Conservation (phyloP, 139 green algal genomes). For the Chlamydomonas applanata region DNA sequence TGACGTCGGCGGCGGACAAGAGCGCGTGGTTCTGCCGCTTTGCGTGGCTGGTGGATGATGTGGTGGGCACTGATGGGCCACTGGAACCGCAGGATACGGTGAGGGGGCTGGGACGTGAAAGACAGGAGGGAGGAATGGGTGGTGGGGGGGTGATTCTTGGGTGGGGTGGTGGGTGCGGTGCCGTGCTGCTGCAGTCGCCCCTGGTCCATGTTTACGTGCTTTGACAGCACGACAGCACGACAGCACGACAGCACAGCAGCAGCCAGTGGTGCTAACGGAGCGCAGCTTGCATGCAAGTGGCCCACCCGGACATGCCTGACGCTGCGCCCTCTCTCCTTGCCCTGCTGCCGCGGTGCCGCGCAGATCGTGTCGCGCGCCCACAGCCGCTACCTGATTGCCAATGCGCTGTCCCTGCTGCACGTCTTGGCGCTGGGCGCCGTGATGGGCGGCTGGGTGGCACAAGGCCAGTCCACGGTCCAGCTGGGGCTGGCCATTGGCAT, state of each 20-base stretch:
- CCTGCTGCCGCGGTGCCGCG: background rate
- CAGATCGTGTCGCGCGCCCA: background rate
- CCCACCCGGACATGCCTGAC: too few relatives aligned
- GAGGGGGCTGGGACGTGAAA: too few relatives aligned
- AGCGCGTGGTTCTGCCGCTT: background rate
- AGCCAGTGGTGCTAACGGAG: too few relatives aligned
- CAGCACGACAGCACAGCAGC: too few relatives aligned
- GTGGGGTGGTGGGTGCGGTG: too few relatives aligned
- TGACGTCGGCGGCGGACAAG: background rate
- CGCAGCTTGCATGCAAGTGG: too few relatives aligned
- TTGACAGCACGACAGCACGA: too few relatives aligned
- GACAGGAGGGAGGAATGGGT: too few relatives aligned
- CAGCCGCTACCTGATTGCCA: background rate
- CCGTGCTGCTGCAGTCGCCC: too few relatives aligned
- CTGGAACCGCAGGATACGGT: background rate
- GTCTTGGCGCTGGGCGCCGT: background rate
- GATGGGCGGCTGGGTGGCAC: constrained; percentile 2
- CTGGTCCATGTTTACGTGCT: too few relatives aligned
- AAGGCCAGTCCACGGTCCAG: background rate
- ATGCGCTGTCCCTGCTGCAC: constrained; percentile 8
- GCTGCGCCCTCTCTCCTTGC: background rate
- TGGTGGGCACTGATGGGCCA: background rate
- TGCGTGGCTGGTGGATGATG: constrained; percentile 20
- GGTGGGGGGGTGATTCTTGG: too few relatives aligned
- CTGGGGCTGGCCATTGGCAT: background rate